Percentiles rank a stretch among this genome's conserved stretches.
phyloP scores from a whole-genome alignment of 2,329 filamentous ascomycete species.

The Cyphellophora attinorum region DNA sequence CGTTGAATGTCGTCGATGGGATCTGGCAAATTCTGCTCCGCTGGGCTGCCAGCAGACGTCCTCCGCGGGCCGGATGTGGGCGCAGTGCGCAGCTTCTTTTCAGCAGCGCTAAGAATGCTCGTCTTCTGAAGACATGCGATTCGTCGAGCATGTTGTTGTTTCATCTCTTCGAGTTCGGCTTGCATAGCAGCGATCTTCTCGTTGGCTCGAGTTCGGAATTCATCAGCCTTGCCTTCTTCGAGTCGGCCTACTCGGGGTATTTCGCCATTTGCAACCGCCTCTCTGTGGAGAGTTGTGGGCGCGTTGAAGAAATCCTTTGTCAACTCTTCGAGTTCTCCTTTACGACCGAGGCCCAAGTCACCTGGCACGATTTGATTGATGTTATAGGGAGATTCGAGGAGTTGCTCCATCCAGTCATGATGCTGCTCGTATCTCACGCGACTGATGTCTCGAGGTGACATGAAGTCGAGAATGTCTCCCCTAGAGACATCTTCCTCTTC shows the following conservation, averaged over 20 bases:
- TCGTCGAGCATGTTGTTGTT: slow-evolving; percentile 64
- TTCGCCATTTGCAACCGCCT: slow-evolving; percentile 21
- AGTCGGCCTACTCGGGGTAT: slow-evolving; percentile 49
- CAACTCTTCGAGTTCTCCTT: slow-evolving; percentile 69
- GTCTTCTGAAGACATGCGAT: slow-evolving; percentile 66
- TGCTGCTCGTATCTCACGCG: slow-evolving; percentile 82
- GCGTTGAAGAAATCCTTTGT: slow-evolving; percentile 78
- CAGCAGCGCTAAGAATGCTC: slow-evolving; percentile 61
- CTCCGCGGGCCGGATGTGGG: slow-evolving; percentile 36
- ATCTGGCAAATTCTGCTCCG: slow-evolving; percentile 4
- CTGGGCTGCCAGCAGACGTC: not conserved
- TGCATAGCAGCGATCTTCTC: slow-evolving; percentile 64
- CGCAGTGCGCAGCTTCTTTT: slow-evolving; percentile 63
- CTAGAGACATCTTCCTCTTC: slow-evolving; percentile 83
- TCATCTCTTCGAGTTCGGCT: slow-evolving; percentile 76
- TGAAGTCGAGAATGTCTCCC: slow-evolving; percentile 80
- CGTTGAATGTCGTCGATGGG: slow-evolving; percentile 62
- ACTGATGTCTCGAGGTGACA: slow-evolving; percentile 84
- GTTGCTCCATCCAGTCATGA: slow-evolving; percentile 98
- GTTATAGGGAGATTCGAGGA: slow-evolving; percentile 81
- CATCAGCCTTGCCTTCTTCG: slow-evolving; percentile 65
- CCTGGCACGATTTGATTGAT: slow-evolving; percentile 77
- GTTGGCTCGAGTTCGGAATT: slow-evolving; percentile 70
- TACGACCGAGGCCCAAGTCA: slow-evolving; percentile 75
- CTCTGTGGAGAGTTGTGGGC: slow-evolving; percentile 27